A percentile compares a stretch with the other conserved stretches of the same genome.
These are phyloP conservation scores for Saccharomyces hybrid DNA, from an alignment of 1,139 yeast genomes.

Conservation along the genomic window DNA sequence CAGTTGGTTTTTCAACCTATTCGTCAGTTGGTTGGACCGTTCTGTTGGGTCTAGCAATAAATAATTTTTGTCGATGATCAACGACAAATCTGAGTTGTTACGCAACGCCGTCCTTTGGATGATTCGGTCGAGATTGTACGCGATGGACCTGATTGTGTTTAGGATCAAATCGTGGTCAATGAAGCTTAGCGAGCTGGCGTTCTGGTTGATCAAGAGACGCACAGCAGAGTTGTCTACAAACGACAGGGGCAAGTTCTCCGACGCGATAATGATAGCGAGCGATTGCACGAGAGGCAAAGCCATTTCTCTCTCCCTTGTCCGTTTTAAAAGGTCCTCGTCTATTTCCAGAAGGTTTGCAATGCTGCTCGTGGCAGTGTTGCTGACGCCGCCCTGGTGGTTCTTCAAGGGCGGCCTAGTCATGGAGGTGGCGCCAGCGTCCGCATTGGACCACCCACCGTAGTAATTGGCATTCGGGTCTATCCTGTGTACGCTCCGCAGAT, in stretches of 20 bases:
- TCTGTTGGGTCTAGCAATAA: constrained; percentile 1
- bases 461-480: constrained; percentile 9
- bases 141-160: constrained; percentile 2
- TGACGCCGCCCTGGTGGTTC: not conserved
- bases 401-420: not conserved
- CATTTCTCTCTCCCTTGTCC: constrained; percentile 2
- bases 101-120: constrained; percentile 10
- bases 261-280: constrained; percentile 14
- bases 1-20: constrained; percentile 4
- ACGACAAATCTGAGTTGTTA: constrained; percentile 10
- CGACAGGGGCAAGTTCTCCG: constrained; percentile 13
- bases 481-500: constrained; percentile 10
- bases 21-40: not conserved
- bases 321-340: not conserved
- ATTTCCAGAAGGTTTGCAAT: not conserved
- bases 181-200: constrained; percentile 2
- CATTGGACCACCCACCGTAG: not conserved
- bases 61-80: constrained; percentile 6
- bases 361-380: not conserved
- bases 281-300: constrained; percentile 10
- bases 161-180: constrained; percentile 3
- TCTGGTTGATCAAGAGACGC: constrained; percentile 6
- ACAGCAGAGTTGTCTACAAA: constrained; percentile 11
- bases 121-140: constrained; percentile 8
- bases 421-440: not conserved